Percentiles rank a stretch among this genome's conserved stretches.
phyloP scores from a whole-genome alignment of 2,329 filamentous ascomycete genomes.

The Didymella pomorum region DNA sequence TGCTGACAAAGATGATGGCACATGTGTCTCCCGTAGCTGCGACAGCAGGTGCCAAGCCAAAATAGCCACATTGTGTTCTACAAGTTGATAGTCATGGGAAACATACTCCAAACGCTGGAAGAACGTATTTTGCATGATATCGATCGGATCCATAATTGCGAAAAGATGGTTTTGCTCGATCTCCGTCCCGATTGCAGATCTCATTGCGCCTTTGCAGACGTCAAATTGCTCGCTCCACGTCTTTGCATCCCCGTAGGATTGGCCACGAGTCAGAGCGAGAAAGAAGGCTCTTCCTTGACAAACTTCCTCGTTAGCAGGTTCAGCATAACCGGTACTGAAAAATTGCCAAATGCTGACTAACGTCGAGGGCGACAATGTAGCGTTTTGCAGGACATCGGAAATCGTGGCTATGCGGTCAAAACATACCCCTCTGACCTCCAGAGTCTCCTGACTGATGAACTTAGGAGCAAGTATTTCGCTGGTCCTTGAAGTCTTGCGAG shows the following conservation, averaged over 20 bases:
- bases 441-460: background rate
- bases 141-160: too few relatives aligned
- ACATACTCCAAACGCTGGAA: background rate
- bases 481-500: background rate
- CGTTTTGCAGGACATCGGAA: background rate
- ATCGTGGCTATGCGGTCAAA: background rate
- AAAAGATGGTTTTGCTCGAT: background rate
- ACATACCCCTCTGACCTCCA: background rate
- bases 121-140: too few relatives aligned
- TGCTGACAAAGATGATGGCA: background rate
- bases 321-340: background rate
- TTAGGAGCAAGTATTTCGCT: background rate
- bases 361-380: background rate
- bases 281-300: background rate
- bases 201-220: background rate
- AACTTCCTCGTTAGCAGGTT: background rate
- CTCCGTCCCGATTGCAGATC: background rate
- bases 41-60: background rate
- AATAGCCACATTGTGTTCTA: background rate
- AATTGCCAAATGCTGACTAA: background rate
- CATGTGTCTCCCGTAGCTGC: background rate
- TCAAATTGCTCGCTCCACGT: background rate
- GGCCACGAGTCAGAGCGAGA: background rate
- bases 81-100: background rate
- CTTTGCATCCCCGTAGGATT: background rate